Evolutionary conservation across 768 basidiomycete species (phyloP).

Genomic region (Agrocybe chaxingu): DNA sequence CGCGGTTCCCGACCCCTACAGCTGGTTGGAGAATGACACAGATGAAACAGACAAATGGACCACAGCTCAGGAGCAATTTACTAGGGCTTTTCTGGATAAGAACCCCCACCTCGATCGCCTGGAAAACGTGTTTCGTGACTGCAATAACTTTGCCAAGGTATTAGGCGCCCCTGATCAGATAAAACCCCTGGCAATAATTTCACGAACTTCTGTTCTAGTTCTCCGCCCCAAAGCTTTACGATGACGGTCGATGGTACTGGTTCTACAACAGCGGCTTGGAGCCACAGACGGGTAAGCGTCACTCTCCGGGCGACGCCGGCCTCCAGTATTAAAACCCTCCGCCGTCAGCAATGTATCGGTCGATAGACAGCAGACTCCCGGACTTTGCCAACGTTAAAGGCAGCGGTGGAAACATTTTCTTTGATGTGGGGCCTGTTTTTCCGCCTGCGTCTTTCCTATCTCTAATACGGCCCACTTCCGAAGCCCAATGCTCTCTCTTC

Average conservation of each 20-base stretch:
- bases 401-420: constrained; percentile 64
- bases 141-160: constrained; percentile 43
- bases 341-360: constrained; percentile 56
- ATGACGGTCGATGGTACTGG: constrained; percentile 81
- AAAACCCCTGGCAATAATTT: not conserved
- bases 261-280: constrained; percentile 76
- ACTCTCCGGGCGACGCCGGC: not conserved
- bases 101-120: constrained; percentile 57
- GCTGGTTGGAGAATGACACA: constrained; percentile 67
- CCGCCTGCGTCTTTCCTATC: constrained; percentile 3
- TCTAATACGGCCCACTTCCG: not conserved
- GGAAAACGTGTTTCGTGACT: constrained; percentile 52
- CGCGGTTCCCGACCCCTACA: constrained; percentile 65
- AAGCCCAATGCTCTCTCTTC: constrained; percentile 68
- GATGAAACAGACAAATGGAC: constrained; percentile 68
- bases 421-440: constrained; percentile 50
- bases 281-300: constrained; percentile 49
- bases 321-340: not conserved
- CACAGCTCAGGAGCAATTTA: constrained; percentile 55
- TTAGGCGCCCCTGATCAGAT: constrained; percentile 3
- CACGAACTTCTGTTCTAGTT: constrained; percentile 39
- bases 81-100: constrained; percentile 58
- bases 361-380: constrained; percentile 50
- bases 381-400: constrained; percentile 43
- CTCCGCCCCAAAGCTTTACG: constrained; percentile 54